Conservation (phyloP, 768 basidiomycete species). For the Suillus tomentosus region DNA sequence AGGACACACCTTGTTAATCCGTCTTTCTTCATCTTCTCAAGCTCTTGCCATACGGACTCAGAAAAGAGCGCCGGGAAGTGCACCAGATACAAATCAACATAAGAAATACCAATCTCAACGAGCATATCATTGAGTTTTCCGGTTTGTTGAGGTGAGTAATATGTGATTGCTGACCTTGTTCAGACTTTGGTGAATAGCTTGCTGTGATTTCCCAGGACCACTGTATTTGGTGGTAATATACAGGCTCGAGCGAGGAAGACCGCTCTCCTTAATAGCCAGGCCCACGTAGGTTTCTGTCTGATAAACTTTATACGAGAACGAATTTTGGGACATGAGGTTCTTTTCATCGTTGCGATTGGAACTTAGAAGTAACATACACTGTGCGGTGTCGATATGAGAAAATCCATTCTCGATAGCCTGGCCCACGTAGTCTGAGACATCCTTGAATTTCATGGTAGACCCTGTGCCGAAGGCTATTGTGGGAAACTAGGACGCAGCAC, state of each 20-base stretch:
- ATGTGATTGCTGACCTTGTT: conserved; percentile 41
- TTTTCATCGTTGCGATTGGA: conserved; percentile 2
- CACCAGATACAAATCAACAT: conserved; percentile 73
- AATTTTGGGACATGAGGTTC: background rate
- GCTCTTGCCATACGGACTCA: conserved; percentile 50
- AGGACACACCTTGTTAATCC: conserved; percentile 33
- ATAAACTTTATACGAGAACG: conserved; percentile 22
- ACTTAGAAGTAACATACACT: conserved; percentile 36
- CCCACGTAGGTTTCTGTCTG: conserved; percentile 39
- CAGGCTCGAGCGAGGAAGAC: conserved; percentile 44
- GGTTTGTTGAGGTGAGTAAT: too few species aligned
- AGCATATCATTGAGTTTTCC: background rate
- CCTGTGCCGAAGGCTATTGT: conserved; percentile 66
- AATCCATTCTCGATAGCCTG: conserved; percentile 64
- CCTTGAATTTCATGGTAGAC: conserved; percentile 38
- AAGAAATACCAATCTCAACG: conserved; percentile 55
- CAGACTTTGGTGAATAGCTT: conserved; percentile 50
- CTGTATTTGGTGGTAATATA: conserved; percentile 64
- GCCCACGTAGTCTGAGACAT: conserved; percentile 54
- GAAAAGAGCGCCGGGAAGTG: conserved; percentile 44
- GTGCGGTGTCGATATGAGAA: conserved; percentile 64
- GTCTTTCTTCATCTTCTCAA: conserved; percentile 54
- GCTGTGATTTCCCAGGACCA: conserved; percentile 28
- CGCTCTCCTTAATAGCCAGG: conserved; percentile 47
- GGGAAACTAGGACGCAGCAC: conserved; percentile 46